phyloP scores from a whole-genome alignment of 2,329 filamentous ascomycete genomes.

The Arthrinium puccinioides region DNA sequence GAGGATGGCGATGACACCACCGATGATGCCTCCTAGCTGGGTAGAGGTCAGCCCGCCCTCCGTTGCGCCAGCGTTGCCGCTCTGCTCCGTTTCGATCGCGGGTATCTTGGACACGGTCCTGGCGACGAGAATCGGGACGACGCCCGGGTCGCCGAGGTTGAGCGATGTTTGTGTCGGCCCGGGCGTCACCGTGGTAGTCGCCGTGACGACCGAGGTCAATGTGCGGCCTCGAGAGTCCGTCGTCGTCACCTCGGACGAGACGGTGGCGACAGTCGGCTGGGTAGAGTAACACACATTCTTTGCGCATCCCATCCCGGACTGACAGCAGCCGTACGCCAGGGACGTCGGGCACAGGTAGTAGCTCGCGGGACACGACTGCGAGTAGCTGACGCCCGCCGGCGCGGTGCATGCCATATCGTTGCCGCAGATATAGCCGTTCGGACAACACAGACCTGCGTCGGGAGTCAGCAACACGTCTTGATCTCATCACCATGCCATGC shows the following conservation, averaged over 20 bases:
- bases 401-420: conserved; percentile 31
- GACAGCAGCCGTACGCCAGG: conserved; percentile 46
- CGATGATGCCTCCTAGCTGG: conserved; percentile 46
- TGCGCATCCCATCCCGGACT: conserved; percentile 41
- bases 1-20: conserved; percentile 40
- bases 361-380: conserved; percentile 33
- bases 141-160: conserved; percentile 12
- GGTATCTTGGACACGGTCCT: conserved; percentile 34
- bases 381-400: conserved; percentile 32
- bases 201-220: conserved; percentile 33
- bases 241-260: conserved; percentile 36
- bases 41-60: conserved; percentile 27
- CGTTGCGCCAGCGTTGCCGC: conserved; percentile 15
- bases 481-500: background rate
- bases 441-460: conserved; percentile 34
- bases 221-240: conserved; percentile 31
- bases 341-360: conserved; percentile 43
- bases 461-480: background rate
- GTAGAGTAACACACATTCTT: conserved; percentile 39
- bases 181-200: conserved; percentile 26
- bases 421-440: conserved; percentile 36
- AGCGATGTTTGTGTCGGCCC: conserved; percentile 19
- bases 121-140: conserved; percentile 35
- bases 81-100: conserved; percentile 18
- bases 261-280: conserved; percentile 34